Conservation (phyloP, 768 basidiomycete genomes). For the Kwoniella sp. region DNA sequence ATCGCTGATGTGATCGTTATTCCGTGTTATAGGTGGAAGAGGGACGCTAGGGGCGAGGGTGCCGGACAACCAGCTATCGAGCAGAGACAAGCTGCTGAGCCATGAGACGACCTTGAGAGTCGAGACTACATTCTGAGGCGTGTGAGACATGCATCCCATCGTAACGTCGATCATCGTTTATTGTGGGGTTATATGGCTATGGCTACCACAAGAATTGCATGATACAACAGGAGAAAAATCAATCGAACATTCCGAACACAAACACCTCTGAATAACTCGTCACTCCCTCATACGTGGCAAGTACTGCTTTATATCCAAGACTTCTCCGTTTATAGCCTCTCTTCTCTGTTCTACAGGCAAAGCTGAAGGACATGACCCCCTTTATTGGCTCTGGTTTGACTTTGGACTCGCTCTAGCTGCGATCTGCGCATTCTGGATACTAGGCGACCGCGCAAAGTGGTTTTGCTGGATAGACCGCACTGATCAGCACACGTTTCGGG, state of each 20-base stretch:
- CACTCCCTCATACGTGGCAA: too few relatives aligned
- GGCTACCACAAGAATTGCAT: not conserved
- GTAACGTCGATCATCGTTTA: not conserved
- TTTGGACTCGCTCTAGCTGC: slow-evolving; percentile 32
- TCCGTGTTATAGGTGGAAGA: slow-evolving; percentile 40
- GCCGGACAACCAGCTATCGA: slow-evolving; percentile 5
- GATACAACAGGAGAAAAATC: not conserved
- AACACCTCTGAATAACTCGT: too few relatives aligned
- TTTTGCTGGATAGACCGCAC: slow-evolving; percentile 6
- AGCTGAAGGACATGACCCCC: too few relatives aligned
- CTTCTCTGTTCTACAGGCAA: too few relatives aligned
- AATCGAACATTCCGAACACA: not conserved
- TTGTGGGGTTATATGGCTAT: not conserved
- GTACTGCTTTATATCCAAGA: not conserved
- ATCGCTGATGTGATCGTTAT: slow-evolving; percentile 16
- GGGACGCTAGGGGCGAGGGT: slow-evolving; percentile 33
- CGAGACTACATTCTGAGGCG: not conserved
- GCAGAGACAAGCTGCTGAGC: slow-evolving; percentile 16
- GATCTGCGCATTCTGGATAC: slow-evolving; percentile 32
- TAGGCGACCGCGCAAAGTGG: slow-evolving; percentile 39
- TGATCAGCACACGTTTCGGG: not conserved
- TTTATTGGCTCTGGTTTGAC: slow-evolving; percentile 16
- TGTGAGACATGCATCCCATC: not conserved
- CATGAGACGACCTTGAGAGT: slow-evolving; percentile 2
- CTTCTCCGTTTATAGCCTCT: not conserved